phyloP scores from a whole-genome alignment of 2,329 filamentous ascomycete genomes.

The Aspergillus novofumigatus region DNA sequence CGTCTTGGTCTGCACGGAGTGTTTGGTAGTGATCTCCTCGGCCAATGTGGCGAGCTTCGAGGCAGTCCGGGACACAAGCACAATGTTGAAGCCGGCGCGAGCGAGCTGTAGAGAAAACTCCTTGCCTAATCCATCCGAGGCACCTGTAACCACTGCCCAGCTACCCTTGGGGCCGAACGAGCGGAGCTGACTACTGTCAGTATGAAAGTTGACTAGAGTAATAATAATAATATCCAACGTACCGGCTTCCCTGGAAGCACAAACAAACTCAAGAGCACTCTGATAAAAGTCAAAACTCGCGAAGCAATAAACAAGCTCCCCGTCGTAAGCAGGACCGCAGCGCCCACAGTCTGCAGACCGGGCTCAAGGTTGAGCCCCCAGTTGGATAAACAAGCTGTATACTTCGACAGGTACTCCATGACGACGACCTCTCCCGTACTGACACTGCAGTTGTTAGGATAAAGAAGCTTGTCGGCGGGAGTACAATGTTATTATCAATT shows the following conservation, averaged over 20 bases:
- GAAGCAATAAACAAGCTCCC: slow-evolving; percentile 58
- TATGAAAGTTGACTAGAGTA: not conserved
- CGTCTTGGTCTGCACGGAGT: slow-evolving; percentile 68
- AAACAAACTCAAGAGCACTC: slow-evolving; percentile 64
- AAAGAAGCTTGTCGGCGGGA: not conserved
- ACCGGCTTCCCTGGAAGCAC: slow-evolving; percentile 55
- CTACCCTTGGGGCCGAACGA: slow-evolving; percentile 88
- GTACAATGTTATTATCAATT: not conserved
- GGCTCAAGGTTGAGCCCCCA: slow-evolving; percentile 33
- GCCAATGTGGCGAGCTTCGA: slow-evolving; percentile 81
- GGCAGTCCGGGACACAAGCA: slow-evolving; percentile 92
- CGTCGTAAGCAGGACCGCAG: slow-evolving; percentile 35
- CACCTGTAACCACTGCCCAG: slow-evolving; percentile 92
- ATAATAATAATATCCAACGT: slow-evolving; percentile 17
- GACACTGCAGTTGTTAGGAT: not conserved
- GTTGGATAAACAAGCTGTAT: slow-evolving; percentile 29
- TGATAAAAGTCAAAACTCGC: slow-evolving; percentile 56
- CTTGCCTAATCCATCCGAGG: slow-evolving; percentile 94
- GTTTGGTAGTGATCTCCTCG: slow-evolving; percentile 66
- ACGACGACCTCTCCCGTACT: not conserved
- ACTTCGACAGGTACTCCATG: slow-evolving; percentile 33
- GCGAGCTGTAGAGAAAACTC: slow-evolving; percentile 92
- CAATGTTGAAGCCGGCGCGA: slow-evolving; percentile 84
- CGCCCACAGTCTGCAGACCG: slow-evolving; percentile 34
- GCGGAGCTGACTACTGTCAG: slow-evolving; percentile 61